phyloP scores from a whole-genome alignment of 805 yeast species.

The Saccharomycopsis oosterbeekiorum region DNA sequence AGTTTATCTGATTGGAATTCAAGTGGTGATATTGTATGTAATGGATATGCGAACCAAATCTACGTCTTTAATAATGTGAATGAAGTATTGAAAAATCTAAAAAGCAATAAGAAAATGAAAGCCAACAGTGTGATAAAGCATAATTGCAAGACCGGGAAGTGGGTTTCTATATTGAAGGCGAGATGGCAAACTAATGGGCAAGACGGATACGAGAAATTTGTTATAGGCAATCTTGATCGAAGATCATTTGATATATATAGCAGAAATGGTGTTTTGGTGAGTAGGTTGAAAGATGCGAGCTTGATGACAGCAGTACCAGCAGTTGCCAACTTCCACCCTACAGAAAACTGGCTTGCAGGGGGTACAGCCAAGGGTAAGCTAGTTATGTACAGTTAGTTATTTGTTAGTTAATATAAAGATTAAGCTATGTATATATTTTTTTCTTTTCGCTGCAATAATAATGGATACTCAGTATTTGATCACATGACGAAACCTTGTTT shows the following conservation, averaged over 20 bases:
- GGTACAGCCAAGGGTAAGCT: conserved; percentile 88
- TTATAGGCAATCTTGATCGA: conserved; percentile 82
- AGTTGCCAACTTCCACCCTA: conserved; percentile 72
- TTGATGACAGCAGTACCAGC: conserved; percentile 89
- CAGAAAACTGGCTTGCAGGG: conserved; percentile 84
- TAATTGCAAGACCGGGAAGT: conserved; percentile 93
- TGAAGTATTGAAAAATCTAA: background rate
- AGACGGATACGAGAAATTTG: conserved; percentile 73
- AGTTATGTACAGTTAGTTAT: conserved; percentile 6
- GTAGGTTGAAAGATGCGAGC: conserved; percentile 49
- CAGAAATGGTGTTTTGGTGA: conserved; percentile 66
- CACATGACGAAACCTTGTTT: background rate
- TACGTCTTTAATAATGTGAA: conserved; percentile 51
- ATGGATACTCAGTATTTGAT: too few relatives aligned
- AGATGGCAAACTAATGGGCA: conserved; percentile 70
- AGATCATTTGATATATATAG: conserved; percentile 76
- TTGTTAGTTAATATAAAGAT: too few relatives aligned
- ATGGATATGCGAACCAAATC: conserved; percentile 86
- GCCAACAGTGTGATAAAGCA: conserved; percentile 65
- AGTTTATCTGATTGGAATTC: conserved; percentile 78
- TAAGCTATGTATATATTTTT: too few relatives aligned
- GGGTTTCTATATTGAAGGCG: conserved; percentile 90
- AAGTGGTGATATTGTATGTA: conserved; percentile 65
- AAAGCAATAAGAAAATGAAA: conserved; percentile 19
- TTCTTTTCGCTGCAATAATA: too few relatives aligned